A percentile compares a stretch with the other conserved stretches of the same genome.
Evolutionary conservation across 2,329 filamentous ascomycete genomes (phyloP).

Genomic region (Trichoderma sp.): DNA sequence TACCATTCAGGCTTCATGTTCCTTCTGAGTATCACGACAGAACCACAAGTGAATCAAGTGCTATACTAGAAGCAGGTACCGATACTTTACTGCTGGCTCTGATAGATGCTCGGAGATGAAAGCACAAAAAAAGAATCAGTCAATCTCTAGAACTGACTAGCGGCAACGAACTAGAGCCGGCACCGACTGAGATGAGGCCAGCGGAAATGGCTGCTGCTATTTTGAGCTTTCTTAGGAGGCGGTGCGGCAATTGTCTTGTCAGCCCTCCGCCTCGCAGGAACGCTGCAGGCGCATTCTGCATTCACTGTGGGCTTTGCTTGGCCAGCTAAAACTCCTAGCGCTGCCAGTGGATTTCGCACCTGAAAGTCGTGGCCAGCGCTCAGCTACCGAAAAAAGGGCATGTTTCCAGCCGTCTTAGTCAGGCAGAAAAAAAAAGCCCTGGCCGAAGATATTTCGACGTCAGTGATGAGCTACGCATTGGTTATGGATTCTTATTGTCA

Average conservation of each 20-base stretch:
- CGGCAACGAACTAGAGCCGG: neutral
- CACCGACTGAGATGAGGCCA: conserved; percentile 11
- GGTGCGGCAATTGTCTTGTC: conserved; percentile 26
- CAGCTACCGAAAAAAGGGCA: neutral
- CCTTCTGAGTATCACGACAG: neutral
- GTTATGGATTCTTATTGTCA: neutral
- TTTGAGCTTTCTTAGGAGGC: conserved; percentile 27
- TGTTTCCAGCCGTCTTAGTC: neutral
- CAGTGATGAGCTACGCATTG: neutral
- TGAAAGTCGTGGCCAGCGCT: neutral
- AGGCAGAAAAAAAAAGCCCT: neutral
- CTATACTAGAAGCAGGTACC: neutral
- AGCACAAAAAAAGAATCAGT: neutral
- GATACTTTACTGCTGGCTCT: neutral
- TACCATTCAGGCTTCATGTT: neutral
- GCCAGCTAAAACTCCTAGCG: conserved; percentile 8
- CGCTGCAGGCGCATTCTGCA: conserved; percentile 14
- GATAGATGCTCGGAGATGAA: neutral
- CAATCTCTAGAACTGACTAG: neutral
- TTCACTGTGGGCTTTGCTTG: neutral
- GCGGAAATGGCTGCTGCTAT: conserved; percentile 28
- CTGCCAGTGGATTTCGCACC: neutral
- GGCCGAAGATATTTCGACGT: neutral
- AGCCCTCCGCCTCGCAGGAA: conserved; percentile 28
- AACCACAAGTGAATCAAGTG: neutral